Base-by-base conservation (phyloP, 768 basidiomycete genomes). In the Neoboletus brunneissimus region DNA sequence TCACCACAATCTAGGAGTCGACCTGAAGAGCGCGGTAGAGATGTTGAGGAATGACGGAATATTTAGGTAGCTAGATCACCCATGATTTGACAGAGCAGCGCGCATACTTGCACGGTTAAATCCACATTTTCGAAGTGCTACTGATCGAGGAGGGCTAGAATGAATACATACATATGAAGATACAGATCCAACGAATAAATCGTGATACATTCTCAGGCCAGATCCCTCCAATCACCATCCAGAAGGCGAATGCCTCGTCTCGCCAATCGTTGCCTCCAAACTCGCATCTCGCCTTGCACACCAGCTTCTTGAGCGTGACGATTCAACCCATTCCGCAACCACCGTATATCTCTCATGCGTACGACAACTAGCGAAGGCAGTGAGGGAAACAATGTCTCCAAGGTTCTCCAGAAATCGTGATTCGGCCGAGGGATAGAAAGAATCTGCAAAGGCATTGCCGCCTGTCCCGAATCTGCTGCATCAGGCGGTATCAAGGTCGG, bases 381-480 rank as follows among this genome's bases (percentile, higher is more conserved):
- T 4, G 70, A 75, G 5, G 82, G 81, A 25, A 90, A 73, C 27
- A 85, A 62, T 2, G 70, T 67, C 61, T 87, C 84, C 44, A 92
- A 69, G 7, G 79, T 71, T 12, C 64, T 64, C 76, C 86, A 85
- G 54, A 84, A 85, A 18, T 84, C 79, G 16, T 76, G 53, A 54
- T 75, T 81, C 2, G 91, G 91, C n/a, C 89, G 79, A 0, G 91
- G 88, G 58, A 93, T 82, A 18, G 88, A 88, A 7, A 93, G 74
- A 42, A 89, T 82, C 57, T 81, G 78, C 22, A 92, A 75, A 12
- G 76, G 75, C 9, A 63, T 51, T 9, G 38, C 44, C 8, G 9
- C 46, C 77, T 76, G 25, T 42, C 57, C 66, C 76, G 76, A 37
- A 62, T 58, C 53, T 20, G 53, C 29, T 50, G 45, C 61, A 22